Evolutionary conservation across 2,329 filamentous ascomycete genomes (phyloP).

Genomic region (Herpomyces periplanetae): DNA sequence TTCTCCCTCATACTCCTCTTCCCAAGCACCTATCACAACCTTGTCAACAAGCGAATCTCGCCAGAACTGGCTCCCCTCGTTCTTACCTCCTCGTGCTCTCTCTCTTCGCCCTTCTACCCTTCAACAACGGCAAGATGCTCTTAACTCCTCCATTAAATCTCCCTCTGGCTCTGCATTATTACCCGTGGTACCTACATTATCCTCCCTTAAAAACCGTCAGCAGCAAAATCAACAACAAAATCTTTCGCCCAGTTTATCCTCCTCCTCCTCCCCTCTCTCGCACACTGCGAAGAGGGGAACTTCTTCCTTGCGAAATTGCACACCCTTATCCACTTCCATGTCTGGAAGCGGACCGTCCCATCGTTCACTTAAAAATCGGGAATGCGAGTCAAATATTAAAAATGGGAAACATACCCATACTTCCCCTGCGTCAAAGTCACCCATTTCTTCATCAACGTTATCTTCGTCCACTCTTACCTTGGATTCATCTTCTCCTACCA

Average conservation of each 20-base stretch:
- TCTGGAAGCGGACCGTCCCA: conserved; percentile 6
- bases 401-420: conserved; percentile 5
- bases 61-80: too few species aligned
- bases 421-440: conserved; percentile 13
- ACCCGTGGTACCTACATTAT: conserved; percentile 6
- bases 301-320: conserved; percentile 22
- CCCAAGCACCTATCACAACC: conserved; percentile 15
- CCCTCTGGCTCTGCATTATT: conserved; percentile 9
- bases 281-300: conserved; percentile 13
- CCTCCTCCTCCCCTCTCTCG: conserved; percentile 10
- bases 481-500: conserved; percentile 17
- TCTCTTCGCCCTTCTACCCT: conserved; percentile 55
- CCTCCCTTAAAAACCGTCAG: conserved; percentile 10
- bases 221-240: too few species aligned
- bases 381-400: conserved; percentile 14
- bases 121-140: conserved; percentile 29
- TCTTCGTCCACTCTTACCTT: conserved; percentile 56
- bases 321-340: conserved; percentile 25
- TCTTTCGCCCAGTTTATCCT: conserved; percentile 13
- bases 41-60: too few species aligned
- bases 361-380: conserved; percentile 8
- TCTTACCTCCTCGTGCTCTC: too few species aligned
- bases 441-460: conserved; percentile 51
- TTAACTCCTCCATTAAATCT: conserved; percentile 7
- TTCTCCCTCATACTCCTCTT: conserved; percentile 13